A percentile compares a stretch with the other conserved stretches of the same genome.
Evolutionary conservation across 129 eudicot genomes (phyloP).

Genomic region (Helianthus annuus): HanXRQr2.0-SUNRISE NC_035441.2:152471239-152471738

Average conservation of each 20-base stretch:
- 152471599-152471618: slow-evolving; percentile 43
- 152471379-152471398: slow-evolving; percentile 67
- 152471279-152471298: slow-evolving; percentile 57
- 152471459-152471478: slow-evolving; percentile 53
- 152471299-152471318: slow-evolving; percentile 36
- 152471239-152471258: slow-evolving; percentile 55
- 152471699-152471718: slow-evolving; percentile 55
- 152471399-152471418: slow-evolving; percentile 70
- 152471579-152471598: slow-evolving; percentile 72
- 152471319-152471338: slow-evolving; percentile 56
- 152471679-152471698: slow-evolving; percentile 35
- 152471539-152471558: slow-evolving; percentile 24
- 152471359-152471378: slow-evolving; percentile 45
- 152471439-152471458: slow-evolving; percentile 21
- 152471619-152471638: slow-evolving; percentile 49
- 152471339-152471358: slow-evolving; percentile 21
- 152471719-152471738: slow-evolving; percentile 25
- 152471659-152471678: slow-evolving; percentile 39
- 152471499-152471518: slow-evolving; percentile 46
- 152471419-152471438: slow-evolving; percentile 55
- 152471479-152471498: slow-evolving; percentile 53
- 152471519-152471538: slow-evolving; percentile 35
- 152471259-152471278: slow-evolving; percentile 48
- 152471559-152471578: slow-evolving; percentile 58
- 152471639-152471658: slow-evolving; percentile 41